Conservation (phyloP, 768 basidiomycete species). For the Lactarius sanguifluus region DNA sequence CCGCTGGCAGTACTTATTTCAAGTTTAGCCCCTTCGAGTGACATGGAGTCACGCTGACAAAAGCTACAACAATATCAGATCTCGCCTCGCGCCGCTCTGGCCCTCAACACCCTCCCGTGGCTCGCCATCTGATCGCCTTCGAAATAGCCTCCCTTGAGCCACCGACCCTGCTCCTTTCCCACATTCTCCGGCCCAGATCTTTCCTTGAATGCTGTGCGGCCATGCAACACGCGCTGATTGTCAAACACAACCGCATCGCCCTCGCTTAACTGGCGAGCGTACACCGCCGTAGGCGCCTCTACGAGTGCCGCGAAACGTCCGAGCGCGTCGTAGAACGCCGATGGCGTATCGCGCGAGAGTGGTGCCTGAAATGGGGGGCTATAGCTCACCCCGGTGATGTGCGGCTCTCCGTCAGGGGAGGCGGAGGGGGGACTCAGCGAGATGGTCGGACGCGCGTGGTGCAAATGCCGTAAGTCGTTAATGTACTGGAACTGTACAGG, state of each 20-base stretch:
- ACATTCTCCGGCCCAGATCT: constrained; percentile 31
- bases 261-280: constrained; percentile 67
- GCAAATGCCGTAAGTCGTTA: constrained; percentile 85
- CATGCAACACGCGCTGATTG: constrained; percentile 88
- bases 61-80: background rate
- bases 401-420: constrained; percentile 18
- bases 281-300: constrained; percentile 51
- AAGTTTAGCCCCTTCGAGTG: too few relatives aligned
- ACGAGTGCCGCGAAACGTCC: constrained; percentile 57
- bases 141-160: constrained; percentile 89
- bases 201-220: constrained; percentile 71
- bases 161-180: constrained; percentile 55
- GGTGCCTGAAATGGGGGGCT: constrained; percentile 95
- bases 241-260: constrained; percentile 91
- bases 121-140: constrained; percentile 67
- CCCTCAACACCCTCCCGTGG: constrained; percentile 52
- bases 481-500: constrained; percentile 89
- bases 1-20: too few relatives aligned
- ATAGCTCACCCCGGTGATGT: constrained; percentile 78
- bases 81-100: constrained; percentile 12
- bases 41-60: too few relatives aligned
- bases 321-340: constrained; percentile 62
- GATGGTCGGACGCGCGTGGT: constrained; percentile 71
- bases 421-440: constrained; percentile 44
- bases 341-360: constrained; percentile 53